Percentiles rank a stretch among this genome's conserved stretches.
Conservation (phyloP, 257 asterid genomes). For the Przewalskia tangutica region DNA sequence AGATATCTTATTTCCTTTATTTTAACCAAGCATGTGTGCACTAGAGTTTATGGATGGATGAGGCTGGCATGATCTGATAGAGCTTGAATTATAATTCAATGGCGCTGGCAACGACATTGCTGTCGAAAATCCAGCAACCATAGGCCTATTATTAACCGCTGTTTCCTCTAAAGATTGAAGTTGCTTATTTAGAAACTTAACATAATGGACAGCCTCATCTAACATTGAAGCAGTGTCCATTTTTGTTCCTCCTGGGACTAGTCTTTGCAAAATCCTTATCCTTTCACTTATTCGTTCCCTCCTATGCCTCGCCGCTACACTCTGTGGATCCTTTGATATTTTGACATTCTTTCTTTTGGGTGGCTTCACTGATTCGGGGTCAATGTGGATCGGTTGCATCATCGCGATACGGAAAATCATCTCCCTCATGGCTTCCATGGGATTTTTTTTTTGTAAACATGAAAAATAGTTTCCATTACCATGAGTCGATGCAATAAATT, state of each 20-base stretch:
- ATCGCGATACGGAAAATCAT: constrained; percentile 41
- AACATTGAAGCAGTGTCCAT: constrained; percentile 51
- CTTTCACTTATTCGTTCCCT: constrained; percentile 45
- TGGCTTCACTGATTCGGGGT: constrained; percentile 31
- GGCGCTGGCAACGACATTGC: not conserved
- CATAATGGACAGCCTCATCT: constrained; percentile 46
- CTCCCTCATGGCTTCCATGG: constrained; percentile 45
- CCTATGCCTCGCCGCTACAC: constrained; percentile 47
- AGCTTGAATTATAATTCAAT: constrained; percentile 2
- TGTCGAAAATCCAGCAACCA: constrained; percentile 4
- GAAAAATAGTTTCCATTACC: not conserved
- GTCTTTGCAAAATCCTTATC: constrained; percentile 36
- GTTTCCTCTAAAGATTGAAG: constrained; percentile 26
- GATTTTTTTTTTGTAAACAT: constrained; percentile 10
- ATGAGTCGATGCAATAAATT: not conserved
- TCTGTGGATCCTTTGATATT: constrained; percentile 49
- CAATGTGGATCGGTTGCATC: constrained; percentile 48
- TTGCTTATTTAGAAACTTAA: constrained; percentile 40
- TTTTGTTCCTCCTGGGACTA: constrained; percentile 49
- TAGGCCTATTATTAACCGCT: constrained; percentile 8
- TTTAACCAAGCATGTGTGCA: constrained; percentile 9
- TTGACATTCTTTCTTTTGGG: constrained; percentile 42
- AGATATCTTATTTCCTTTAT: not conserved
- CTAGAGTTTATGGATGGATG: not conserved
- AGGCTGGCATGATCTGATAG: not conserved